Evolutionary conservation across 805 yeast species (phyloP).

Genomic region (Blastobotrys terrestris): DNA sequence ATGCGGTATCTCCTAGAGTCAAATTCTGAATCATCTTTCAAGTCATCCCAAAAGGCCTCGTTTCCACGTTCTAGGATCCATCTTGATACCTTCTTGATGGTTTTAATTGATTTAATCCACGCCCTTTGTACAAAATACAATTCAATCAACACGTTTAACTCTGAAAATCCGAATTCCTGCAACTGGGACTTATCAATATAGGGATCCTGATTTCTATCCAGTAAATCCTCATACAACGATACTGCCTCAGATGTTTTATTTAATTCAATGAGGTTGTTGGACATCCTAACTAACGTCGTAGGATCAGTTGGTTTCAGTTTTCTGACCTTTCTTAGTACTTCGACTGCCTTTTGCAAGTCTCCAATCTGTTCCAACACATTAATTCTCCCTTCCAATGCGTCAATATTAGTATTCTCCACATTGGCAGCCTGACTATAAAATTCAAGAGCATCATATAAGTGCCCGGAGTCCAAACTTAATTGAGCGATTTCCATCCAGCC

Average conservation of each 20-base stretch:
- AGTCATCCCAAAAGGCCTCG: constrained; percentile 62
- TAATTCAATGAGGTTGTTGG: constrained; percentile 37
- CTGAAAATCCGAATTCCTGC: constrained; percentile 72
- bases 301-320: constrained; percentile 11
- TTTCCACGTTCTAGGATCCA: constrained; percentile 71
- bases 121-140: constrained; percentile 64
- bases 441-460: constrained; percentile 47
- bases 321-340: constrained; percentile 20
- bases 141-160: constrained; percentile 77
- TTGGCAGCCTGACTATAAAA: constrained; percentile 74
- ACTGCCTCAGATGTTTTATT: constrained; percentile 69
- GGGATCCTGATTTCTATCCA: constrained; percentile 48
- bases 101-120: constrained; percentile 55
- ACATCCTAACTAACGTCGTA: neutral
- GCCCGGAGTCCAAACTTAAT: constrained; percentile 63
- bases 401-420: constrained; percentile 80
- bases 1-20: constrained; percentile 51
- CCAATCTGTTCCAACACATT: constrained; percentile 26
- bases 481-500: constrained; percentile 90
- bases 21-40: constrained; percentile 72
- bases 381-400: constrained; percentile 71
- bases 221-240: constrained; percentile 55
- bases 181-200: constrained; percentile 27
- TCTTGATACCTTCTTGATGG: constrained; percentile 65
- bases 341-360: constrained; percentile 24